Evolutionary conservation across 163 green algal genomes (phyloP).

Genomic region (Scenedesmus sp.): DNA sequence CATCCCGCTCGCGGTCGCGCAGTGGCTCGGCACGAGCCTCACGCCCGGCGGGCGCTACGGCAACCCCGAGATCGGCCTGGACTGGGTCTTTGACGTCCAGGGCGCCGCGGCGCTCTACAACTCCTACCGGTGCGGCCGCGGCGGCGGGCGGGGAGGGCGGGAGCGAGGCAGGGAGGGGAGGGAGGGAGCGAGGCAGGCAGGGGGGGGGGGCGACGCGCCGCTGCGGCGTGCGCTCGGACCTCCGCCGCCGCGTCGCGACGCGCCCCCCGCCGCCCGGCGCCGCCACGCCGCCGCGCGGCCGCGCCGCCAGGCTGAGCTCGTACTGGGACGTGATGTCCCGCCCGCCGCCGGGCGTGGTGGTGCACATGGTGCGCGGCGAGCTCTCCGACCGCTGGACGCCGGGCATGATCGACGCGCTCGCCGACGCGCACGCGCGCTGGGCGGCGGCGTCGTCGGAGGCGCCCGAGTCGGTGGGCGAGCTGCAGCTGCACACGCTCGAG

Average conservation of each 20-base stretch:
- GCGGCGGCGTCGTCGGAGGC: neutral
- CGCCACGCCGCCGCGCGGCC: no score
- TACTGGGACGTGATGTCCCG: constrained; percentile 60
- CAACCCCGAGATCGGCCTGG: constrained; percentile 23
- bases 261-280: no score
- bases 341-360: constrained; percentile 51
- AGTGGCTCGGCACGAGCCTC: constrained; percentile 80
- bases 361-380: constrained; percentile 73
- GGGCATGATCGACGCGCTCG: constrained; percentile 39
- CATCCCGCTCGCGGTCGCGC: constrained; percentile 51
- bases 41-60: neutral
- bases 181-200: no score
- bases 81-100: constrained; percentile 71
- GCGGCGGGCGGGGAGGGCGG: neutral
- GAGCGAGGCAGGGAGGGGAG: neutral
- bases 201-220: no score
- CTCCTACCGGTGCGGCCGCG: constrained; percentile 66
- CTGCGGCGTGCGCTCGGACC: no score
- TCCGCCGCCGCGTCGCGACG: neutral
- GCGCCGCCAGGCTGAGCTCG: constrained; percentile 49
- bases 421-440: constrained; percentile 19
- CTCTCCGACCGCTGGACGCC: constrained; percentile 60
- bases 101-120: constrained; percentile 66
- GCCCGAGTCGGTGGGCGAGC: neutral
- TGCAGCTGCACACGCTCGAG: constrained; percentile 61